Percentiles rank a stretch among this genome's conserved stretches.
phyloP scores from a whole-genome alignment of 2,329 filamentous ascomycete species.

The Aspergillus vadensis region DNA sequence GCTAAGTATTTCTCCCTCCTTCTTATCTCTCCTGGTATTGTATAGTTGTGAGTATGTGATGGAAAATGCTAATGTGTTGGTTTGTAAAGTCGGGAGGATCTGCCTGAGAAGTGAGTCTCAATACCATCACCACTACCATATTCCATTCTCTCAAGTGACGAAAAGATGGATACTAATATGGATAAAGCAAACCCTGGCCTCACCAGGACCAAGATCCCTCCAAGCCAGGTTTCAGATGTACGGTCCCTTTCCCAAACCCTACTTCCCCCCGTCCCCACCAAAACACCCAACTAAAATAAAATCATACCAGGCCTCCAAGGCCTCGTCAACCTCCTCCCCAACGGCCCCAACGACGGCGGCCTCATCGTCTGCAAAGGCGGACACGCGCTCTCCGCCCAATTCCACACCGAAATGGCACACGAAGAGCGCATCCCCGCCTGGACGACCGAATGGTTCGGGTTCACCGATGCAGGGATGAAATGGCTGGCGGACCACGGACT shows the following conservation, averaged over 20 bases:
- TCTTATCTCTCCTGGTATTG: neutral
- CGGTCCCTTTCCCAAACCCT: constrained; percentile 19
- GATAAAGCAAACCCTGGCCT: constrained; percentile 47
- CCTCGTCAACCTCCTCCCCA: constrained; percentile 48
- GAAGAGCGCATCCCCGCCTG: constrained; percentile 30
- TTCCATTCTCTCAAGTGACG: neutral
- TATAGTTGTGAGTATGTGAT: no score
- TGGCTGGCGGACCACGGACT: constrained; percentile 37
- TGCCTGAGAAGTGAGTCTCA: constrained; percentile 10
- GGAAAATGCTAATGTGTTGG: neutral
- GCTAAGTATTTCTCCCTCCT: constrained; percentile 32
- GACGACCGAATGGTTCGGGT: constrained; percentile 36
- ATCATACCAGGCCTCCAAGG: constrained; percentile 40
- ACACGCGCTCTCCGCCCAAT: constrained; percentile 35
- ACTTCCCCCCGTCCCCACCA: no score
- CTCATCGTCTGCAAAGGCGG: constrained; percentile 39
- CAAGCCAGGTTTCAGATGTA: constrained; percentile 52
- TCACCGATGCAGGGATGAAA: constrained; percentile 32
- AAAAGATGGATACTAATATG: neutral
- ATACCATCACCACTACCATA: neutral
- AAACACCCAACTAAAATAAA: no score
- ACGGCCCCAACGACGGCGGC: constrained; percentile 43
- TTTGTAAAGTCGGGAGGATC: constrained; percentile 17
- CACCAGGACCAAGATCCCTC: constrained; percentile 51
- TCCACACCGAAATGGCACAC: constrained; percentile 33